Conservation (phyloP, 2,329 filamentous ascomycete genomes). For the Aspergillus aculeatinus region DNA sequence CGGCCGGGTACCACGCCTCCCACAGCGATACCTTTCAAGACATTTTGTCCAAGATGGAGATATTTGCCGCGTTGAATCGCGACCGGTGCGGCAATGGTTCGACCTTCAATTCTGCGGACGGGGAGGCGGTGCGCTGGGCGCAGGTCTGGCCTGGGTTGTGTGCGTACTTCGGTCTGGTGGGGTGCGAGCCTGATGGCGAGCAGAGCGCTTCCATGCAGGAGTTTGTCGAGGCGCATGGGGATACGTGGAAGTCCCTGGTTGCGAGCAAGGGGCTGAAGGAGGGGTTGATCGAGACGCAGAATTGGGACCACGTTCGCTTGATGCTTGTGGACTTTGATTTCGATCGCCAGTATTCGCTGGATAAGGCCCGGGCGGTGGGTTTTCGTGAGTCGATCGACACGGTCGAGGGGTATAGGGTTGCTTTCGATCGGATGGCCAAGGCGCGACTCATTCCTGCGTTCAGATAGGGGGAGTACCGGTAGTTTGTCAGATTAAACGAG, state of each 20-base stretch:
- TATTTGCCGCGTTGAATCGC: conserved; percentile 26
- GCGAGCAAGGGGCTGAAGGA: conserved; percentile 16
- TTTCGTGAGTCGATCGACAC: conserved; percentile 25
- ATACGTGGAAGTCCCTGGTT: conserved; percentile 17
- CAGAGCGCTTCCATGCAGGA: conserved; percentile 5
- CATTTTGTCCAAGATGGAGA: conserved; percentile 24
- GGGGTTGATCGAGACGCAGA: conserved; percentile 17
- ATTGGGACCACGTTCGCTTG: conserved; percentile 20
- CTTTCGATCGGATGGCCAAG: conserved; percentile 25
- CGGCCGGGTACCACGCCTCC: conserved; percentile 17
- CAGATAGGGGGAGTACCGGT: too few relatives aligned
- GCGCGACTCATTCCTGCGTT: conserved; percentile 37
- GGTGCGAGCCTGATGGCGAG: conserved; percentile 16
- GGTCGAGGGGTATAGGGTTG: conserved; percentile 16
- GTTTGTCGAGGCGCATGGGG: conserved; percentile 17
- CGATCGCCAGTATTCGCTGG: conserved; percentile 1
- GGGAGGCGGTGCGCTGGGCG: conserved; percentile 22
- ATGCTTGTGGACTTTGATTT: conserved; percentile 26
- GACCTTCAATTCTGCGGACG: conserved; percentile 27
- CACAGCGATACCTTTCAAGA: conserved; percentile 31
- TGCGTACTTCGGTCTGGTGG: conserved; percentile 28
- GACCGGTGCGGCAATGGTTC: conserved; percentile 19
- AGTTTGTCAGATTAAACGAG: too few relatives aligned
- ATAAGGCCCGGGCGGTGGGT: conserved; percentile 18
- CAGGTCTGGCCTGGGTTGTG: conserved; percentile 27